phyloP scores from a whole-genome alignment of 441 rosid genomes.

The Daphne laureola region DNA sequence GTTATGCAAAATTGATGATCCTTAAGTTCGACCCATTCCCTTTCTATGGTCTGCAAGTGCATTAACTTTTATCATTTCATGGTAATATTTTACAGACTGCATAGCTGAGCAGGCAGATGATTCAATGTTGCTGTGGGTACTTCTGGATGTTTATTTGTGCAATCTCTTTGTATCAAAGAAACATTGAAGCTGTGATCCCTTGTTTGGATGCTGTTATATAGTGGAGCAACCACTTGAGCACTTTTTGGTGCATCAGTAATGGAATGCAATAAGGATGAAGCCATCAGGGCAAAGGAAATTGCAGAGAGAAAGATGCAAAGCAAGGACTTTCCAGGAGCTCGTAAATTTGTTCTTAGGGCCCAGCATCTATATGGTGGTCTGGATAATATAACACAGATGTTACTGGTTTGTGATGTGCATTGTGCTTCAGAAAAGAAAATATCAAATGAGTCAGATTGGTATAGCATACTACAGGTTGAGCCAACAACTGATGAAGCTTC shows the following conservation, averaged over 20 bases:
- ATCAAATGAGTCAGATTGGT: conserved; percentile 48
- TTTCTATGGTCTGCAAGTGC: too few species aligned
- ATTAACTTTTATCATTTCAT: too few species aligned
- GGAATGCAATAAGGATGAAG: conserved; percentile 79
- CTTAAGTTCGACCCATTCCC: too few species aligned
- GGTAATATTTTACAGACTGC: too few species aligned
- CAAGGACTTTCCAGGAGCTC: conserved; percentile 43
- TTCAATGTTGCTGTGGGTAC: too few species aligned
- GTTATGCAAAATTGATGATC: too few species aligned
- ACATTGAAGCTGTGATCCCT: too few species aligned
- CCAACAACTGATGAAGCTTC: conserved; percentile 31
- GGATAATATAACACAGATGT: conserved; percentile 35
- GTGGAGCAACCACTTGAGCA: too few species aligned
- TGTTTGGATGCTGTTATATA: too few species aligned
- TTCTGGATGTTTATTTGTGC: too few species aligned
- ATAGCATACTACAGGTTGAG: conserved; percentile 52
- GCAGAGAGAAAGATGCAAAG: conserved; percentile 40
- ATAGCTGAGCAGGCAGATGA: too few species aligned
- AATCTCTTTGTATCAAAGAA: too few species aligned
- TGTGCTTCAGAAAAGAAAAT: conserved; percentile 32
- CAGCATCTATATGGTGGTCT: conserved; percentile 46
- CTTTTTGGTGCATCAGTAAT: conserved; percentile 14
- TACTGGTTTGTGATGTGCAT: conserved; percentile 53
- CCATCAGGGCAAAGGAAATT: conserved; percentile 34
- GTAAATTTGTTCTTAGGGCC: conserved; percentile 34